Conservation (phyloP, 108 stramenopile species). For the Aureococcus anophagefferens region DNA sequence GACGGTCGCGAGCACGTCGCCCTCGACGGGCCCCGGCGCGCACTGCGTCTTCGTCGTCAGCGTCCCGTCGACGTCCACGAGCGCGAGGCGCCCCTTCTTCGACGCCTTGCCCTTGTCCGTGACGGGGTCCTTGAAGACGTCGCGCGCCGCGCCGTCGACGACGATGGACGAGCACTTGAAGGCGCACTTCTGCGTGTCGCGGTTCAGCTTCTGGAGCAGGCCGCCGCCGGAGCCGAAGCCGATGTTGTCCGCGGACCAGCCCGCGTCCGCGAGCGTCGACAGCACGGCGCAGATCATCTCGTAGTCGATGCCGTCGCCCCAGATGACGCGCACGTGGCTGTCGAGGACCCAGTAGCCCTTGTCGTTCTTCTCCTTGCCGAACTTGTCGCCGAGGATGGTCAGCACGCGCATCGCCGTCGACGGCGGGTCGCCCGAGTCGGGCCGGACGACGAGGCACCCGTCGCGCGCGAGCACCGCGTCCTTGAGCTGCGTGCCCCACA, state of each 20-base stretch:
- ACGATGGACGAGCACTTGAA: neutral
- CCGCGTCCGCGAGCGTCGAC: neutral
- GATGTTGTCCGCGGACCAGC: neutral
- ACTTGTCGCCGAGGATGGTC: neutral
- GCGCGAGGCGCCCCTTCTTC: neutral
- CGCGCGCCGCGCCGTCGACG: neutral
- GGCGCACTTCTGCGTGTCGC: neutral
- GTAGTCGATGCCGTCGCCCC: conserved; percentile 2
- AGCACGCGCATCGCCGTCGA: neutral
- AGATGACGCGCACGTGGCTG: neutral
- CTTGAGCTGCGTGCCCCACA: neutral
- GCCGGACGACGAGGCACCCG: neutral
- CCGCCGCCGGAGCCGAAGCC: neutral
- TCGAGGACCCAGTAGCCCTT: neutral
- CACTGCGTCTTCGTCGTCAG: neutral
- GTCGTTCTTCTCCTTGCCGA: neutral
- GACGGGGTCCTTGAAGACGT: neutral
- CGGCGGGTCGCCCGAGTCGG: neutral
- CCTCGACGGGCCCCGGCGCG: neutral
- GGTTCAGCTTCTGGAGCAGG: neutral
- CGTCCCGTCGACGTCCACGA: neutral
- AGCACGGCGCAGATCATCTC: neutral
- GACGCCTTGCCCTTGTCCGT: neutral
- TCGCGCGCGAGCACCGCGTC: neutral
- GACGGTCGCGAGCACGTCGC: neutral